phyloP scores from a whole-genome alignment of 2,329 filamentous ascomycete genomes.

The Fusarium agapanthi region DNA sequence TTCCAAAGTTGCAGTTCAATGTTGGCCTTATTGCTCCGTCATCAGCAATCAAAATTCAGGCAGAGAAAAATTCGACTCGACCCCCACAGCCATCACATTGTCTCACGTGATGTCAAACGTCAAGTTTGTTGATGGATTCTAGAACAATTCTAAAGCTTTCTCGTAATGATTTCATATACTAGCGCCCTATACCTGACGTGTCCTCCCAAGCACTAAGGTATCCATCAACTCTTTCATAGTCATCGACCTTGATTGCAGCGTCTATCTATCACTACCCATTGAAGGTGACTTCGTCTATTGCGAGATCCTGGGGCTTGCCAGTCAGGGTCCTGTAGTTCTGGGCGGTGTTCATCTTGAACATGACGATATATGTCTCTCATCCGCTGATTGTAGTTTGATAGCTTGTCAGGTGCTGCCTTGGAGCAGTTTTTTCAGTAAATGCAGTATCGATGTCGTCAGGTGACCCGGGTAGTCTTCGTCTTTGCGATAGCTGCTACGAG shows the following conservation, averaged over 20 bases:
- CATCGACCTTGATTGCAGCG: background rate
- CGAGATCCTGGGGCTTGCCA: background rate
- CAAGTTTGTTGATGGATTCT: background rate
- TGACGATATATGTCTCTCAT: background rate
- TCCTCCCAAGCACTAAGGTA: no score
- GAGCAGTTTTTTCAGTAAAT: background rate
- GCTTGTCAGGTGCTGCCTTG: background rate
- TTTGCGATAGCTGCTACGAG: background rate
- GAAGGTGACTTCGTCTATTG: background rate
- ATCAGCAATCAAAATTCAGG: background rate
- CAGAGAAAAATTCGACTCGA: background rate
- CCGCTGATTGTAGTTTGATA: background rate
- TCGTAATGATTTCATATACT: background rate
- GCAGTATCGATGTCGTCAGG: background rate
- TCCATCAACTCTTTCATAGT: no score
- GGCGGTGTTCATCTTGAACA: background rate
- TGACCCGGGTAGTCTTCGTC: background rate
- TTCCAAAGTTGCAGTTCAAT: background rate
- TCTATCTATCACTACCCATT: background rate
- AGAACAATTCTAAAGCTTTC: slow-evolving; percentile 1
- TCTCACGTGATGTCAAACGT: slow-evolving; percentile 17
- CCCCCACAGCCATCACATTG: background rate
- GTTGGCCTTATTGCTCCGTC: slow-evolving; percentile 1
- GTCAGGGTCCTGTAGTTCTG: background rate
- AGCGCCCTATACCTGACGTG: no score